Evolutionary conservation across 140 eudicot species (phyloP).

Genomic region (Flaveria floridana): DNA sequence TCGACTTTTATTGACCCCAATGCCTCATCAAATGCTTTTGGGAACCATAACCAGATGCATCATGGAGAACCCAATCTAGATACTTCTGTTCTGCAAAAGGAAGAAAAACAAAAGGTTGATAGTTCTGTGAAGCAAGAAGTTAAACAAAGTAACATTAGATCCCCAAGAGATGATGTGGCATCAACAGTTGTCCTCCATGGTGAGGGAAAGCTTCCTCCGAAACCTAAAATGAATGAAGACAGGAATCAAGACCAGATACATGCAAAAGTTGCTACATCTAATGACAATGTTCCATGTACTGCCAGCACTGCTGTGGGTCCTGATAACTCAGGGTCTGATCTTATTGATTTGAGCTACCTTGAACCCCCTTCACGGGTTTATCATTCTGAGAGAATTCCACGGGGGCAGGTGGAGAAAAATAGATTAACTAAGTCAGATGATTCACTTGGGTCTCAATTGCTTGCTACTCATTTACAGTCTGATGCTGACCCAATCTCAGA

Average conservation of each 20-base stretch:
- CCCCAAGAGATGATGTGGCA: conserved; percentile 40
- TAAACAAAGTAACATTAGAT: conserved; percentile 36
- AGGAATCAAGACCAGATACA: conserved; percentile 12
- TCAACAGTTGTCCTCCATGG: conserved; percentile 28
- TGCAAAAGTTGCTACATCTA: conserved; percentile 37
- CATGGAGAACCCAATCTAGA: conserved; percentile 41
- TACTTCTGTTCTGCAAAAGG: conserved; percentile 35
- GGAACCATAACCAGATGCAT: conserved; percentile 34
- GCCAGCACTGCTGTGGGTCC: too few relatives aligned
- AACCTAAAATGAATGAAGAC: conserved; percentile 49
- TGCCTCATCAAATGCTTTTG: conserved; percentile 29
- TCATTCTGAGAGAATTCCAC: too few relatives aligned
- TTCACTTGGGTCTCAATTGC: too few relatives aligned
- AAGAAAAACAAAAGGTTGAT: conserved; percentile 48
- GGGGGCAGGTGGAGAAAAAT: too few relatives aligned
- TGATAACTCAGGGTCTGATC: too few relatives aligned
- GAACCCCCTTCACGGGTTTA: too few relatives aligned
- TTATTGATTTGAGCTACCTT: too few relatives aligned
- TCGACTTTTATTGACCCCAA: not conserved
- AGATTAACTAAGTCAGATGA: too few relatives aligned
- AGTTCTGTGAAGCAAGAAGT: conserved; percentile 35
- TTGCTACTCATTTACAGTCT: too few relatives aligned
- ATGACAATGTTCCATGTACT: conserved; percentile 34
- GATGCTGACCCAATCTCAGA: conserved; percentile 19
- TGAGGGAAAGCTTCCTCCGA: conserved; percentile 43